phyloP scores from a whole-genome alignment of 2,329 filamentous ascomycete genomes.

The Aurifilum marmelostoma region DNA sequence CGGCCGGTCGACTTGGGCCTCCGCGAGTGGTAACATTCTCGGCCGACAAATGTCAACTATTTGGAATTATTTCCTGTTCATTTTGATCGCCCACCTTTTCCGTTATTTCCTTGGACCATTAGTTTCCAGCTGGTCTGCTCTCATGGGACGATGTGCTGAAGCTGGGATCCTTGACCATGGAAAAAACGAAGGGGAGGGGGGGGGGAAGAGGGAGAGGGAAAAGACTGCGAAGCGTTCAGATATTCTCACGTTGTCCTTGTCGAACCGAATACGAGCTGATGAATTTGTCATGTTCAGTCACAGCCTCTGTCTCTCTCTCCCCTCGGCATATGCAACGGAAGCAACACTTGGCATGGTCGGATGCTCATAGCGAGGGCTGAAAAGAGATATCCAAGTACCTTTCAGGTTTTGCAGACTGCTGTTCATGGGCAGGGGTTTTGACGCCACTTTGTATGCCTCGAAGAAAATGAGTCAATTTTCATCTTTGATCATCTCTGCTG shows the following conservation, averaged over 20 bases:
- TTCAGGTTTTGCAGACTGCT: not conserved
- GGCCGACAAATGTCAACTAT: not conserved
- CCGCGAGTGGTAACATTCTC: slow-evolving; percentile 1
- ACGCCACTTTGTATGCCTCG: not conserved
- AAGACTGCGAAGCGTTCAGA: not conserved
- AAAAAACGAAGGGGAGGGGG: not conserved
- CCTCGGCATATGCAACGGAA: not conserved
- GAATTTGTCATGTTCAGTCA: not conserved
- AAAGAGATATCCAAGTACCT: not conserved
- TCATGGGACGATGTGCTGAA: not conserved
- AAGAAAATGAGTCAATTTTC: not conserved
- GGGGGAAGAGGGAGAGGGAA: not conserved
- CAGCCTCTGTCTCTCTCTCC: not conserved
- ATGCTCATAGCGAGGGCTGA: not conserved
- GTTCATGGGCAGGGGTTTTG: slow-evolving; percentile 1
- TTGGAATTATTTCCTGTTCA: not conserved
- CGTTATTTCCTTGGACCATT: not conserved
- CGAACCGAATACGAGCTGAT: not conserved
- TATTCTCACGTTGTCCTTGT: not conserved
- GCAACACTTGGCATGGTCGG: not conserved
- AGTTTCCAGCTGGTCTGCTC: not conserved
- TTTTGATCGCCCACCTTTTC: no score
- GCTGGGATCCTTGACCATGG: not conserved
- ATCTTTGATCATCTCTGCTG: not conserved
- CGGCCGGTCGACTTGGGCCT: not conserved